These are phyloP conservation scores for Smallanthus sonchifolius DNA, from an alignment of 129 eudicot genomes.

Conservation along the genomic window DNA sequence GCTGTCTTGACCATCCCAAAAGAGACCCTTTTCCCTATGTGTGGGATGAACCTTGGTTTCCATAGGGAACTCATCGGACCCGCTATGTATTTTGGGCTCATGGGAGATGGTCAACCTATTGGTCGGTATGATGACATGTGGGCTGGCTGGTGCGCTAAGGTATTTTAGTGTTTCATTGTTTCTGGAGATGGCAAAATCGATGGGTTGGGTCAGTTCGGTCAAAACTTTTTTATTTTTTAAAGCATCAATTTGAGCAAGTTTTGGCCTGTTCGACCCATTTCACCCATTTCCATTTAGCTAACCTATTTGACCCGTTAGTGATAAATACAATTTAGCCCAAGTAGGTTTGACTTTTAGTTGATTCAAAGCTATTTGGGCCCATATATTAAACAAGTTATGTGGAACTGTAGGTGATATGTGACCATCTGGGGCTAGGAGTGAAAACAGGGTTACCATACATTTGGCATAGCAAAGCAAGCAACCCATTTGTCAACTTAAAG, in stretches of 20 bases:
- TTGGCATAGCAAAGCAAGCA: conserved; percentile 42
- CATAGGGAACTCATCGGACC: conserved; percentile 71
- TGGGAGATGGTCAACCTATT: conserved; percentile 83
- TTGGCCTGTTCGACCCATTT: not conserved
- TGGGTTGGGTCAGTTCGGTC: not conserved
- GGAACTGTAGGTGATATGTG: conserved; percentile 34
- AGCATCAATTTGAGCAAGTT: not conserved
- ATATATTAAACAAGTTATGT: conserved; percentile 1
- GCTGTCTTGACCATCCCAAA: conserved; percentile 74
- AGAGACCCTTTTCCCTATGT: conserved; percentile 67
- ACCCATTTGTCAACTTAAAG: conserved; percentile 38
- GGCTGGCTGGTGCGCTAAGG: conserved; percentile 86
- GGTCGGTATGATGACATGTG: conserved; percentile 83
- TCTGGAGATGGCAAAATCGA: not conserved
- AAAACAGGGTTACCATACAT: conserved; percentile 43
- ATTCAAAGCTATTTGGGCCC: not conserved
- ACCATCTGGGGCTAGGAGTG: conserved; percentile 38
- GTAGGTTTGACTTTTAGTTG: not conserved
- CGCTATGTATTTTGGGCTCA: conserved; percentile 82
- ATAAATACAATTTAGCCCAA: too few relatives aligned
- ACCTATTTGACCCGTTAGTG: not conserved
- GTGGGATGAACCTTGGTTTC: conserved; percentile 80
- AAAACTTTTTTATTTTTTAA: not conserved
- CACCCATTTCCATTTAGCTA: not conserved
- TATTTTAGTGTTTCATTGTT: conserved; percentile 7